Evolutionary conservation across 495 filamentous ascomycete species (phyloP).

Genomic region (Penicillium nucicola): DNA sequence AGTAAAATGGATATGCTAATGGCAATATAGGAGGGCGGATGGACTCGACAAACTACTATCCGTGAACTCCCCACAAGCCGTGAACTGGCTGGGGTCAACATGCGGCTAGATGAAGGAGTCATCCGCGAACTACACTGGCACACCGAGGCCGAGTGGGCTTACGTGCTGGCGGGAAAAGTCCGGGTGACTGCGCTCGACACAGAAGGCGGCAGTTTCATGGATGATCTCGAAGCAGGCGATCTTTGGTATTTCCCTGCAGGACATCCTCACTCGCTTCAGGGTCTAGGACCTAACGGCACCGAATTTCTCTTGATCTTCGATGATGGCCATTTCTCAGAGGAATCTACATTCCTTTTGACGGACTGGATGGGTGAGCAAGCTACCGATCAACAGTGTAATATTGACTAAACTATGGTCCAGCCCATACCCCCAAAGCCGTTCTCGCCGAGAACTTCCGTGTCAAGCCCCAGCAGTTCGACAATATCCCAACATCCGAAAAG

Average conservation of each 20-base stretch:
- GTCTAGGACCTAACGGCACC: slow-evolving; percentile 60
- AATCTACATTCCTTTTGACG: slow-evolving; percentile 64
- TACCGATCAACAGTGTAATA: not conserved
- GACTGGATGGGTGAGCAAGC: slow-evolving; percentile 57
- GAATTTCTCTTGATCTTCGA: slow-evolving; percentile 73
- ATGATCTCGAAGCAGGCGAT: slow-evolving; percentile 67
- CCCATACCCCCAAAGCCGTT: slow-evolving; percentile 61
- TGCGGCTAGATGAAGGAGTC: slow-evolving; percentile 64
- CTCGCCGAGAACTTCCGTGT: slow-evolving; percentile 64
- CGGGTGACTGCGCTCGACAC: slow-evolving; percentile 61
- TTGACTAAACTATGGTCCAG: slow-evolving; percentile 19
- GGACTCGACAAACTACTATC: slow-evolving; percentile 65
- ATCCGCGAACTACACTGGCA: slow-evolving; percentile 75
- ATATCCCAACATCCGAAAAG: slow-evolving; percentile 56
- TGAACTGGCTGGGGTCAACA: slow-evolving; percentile 64
- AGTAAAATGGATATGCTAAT: not conserved
- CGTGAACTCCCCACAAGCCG: slow-evolving; percentile 56
- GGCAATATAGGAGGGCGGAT: slow-evolving; percentile 55
- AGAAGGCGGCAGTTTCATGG: slow-evolving; percentile 65
- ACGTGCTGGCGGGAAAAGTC: slow-evolving; percentile 50
- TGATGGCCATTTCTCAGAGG: slow-evolving; percentile 65
- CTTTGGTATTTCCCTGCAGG: slow-evolving; percentile 76
- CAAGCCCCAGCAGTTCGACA: slow-evolving; percentile 53
- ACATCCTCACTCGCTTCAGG: slow-evolving; percentile 67
- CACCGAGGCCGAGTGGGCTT: slow-evolving; percentile 69